phyloP scores from a whole-genome alignment of 129 eudicot genomes.

The Dittrichia graveolens region DNA sequence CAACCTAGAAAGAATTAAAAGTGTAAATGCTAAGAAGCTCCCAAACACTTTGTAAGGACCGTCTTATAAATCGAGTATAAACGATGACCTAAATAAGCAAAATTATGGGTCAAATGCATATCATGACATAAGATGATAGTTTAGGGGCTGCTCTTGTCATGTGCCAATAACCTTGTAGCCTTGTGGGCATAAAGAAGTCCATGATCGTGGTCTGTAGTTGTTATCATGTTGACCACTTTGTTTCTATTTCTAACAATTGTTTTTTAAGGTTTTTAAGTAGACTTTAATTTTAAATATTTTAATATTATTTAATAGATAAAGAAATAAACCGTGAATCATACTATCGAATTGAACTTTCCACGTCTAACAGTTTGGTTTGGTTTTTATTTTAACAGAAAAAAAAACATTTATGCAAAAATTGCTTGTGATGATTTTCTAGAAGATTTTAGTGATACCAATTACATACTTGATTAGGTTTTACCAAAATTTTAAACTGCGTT shows the following conservation, averaged over 20 bases:
- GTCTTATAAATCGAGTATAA: too few species aligned
- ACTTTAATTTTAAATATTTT: background rate
- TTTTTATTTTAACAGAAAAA: background rate
- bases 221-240: slow-evolving; percentile 37
- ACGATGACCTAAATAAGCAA: background rate
- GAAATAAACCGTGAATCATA: background rate
- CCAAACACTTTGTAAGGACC: too few species aligned
- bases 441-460: too few species aligned
- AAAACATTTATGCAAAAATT: too few species aligned
- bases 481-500: too few species aligned
- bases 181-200: slow-evolving; percentile 13
- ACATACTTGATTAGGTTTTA: too few species aligned
- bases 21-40: too few species aligned
- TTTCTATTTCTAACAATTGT: background rate
- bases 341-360: background rate
- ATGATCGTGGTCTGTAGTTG: slow-evolving; percentile 37
- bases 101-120: background rate
- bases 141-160: slow-evolving; percentile 5
- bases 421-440: too few species aligned
- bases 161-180: background rate
- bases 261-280: slow-evolving; percentile 6
- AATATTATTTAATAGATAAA: background rate
- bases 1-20: too few species aligned
- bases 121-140: background rate
- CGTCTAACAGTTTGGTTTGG: background rate